A percentile compares a stretch with the other conserved stretches of the same genome.
Evolutionary conservation across 768 basidiomycete genomes (phyloP).

Genomic region (Psilocybe cyanescens): DNA sequence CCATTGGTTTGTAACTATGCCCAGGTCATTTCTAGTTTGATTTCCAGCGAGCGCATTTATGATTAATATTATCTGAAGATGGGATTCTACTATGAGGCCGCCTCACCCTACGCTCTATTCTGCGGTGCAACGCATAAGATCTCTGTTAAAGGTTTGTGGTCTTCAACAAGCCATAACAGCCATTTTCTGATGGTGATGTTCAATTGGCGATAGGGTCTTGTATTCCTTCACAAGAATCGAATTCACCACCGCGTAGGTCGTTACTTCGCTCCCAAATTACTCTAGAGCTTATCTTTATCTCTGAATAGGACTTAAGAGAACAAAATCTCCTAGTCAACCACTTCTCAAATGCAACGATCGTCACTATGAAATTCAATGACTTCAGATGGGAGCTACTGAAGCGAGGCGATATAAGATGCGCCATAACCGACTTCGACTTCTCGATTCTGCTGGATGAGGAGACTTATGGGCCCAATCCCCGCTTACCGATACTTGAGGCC

Average conservation of each 20-base stretch:
- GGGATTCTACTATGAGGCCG: not conserved
- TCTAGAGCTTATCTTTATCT: not conserved
- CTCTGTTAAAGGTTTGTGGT: too few species aligned
- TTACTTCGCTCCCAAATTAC: too few species aligned
- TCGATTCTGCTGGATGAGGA: constrained; percentile 18
- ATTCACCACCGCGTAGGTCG: too few species aligned
- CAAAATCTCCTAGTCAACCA: not conserved
- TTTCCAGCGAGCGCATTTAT: not conserved
- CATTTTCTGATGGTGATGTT: too few species aligned
- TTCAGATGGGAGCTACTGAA: too few species aligned
- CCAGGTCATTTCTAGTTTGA: not conserved
- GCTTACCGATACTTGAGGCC: constrained; percentile 9
- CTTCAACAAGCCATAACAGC: too few species aligned
- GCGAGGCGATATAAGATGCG: constrained; percentile 5
- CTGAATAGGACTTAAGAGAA: not conserved
- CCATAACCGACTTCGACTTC: constrained; percentile 22
- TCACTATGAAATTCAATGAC: too few species aligned
- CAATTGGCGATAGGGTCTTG: too few species aligned
- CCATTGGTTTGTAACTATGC: not conserved
- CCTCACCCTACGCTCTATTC: not conserved
- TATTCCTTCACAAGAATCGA: too few species aligned
- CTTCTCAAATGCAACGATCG: not conserved
- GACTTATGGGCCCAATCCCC: not conserved
- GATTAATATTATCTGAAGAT: not conserved
- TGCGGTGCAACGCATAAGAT: too few species aligned